Evolutionary conservation across 305 asterid species (phyloP).

Genomic region (Fraxinus platypoda): DNA sequence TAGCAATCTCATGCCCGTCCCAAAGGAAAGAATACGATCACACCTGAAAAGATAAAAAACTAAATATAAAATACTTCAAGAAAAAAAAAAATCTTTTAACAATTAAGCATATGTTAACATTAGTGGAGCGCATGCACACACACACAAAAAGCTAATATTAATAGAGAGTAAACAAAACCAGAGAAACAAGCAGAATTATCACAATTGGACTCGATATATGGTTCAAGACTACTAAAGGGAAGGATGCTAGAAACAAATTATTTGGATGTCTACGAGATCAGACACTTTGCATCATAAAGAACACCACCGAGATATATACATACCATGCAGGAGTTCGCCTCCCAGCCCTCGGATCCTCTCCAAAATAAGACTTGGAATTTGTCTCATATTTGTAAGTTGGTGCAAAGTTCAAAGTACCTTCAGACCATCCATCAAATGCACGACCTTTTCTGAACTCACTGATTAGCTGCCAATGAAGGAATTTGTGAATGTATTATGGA

Average conservation of each 20-base stretch:
- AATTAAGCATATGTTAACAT: background rate
- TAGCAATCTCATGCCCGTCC: constrained; percentile 68
- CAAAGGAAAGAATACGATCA: constrained; percentile 77
- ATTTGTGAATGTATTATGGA: background rate
- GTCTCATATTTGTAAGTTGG: constrained; percentile 89
- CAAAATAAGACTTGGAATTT: constrained; percentile 62
- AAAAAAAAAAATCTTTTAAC: background rate
- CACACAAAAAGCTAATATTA: background rate
- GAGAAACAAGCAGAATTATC: background rate
- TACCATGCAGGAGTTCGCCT: constrained; percentile 96
- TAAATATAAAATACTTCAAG: background rate
- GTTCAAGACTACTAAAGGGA: constrained; percentile 13
- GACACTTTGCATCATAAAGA: background rate
- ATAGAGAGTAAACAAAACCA: background rate
- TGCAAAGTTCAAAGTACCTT: constrained; percentile 75
- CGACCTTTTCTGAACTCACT: constrained; percentile 79
- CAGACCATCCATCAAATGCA: constrained; percentile 96
- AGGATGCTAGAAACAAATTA: background rate
- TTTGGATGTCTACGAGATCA: background rate
- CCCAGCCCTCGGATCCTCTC: constrained; percentile 69
- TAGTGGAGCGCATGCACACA: background rate
- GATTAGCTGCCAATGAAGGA: constrained; percentile 53
- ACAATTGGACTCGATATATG: background rate
- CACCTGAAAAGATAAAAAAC: constrained; percentile 52
- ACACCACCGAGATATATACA: constrained; percentile 16